Evolutionary conservation across 768 basidiomycete genomes (phyloP).

Genomic region (Leccinum broughii): DNA sequence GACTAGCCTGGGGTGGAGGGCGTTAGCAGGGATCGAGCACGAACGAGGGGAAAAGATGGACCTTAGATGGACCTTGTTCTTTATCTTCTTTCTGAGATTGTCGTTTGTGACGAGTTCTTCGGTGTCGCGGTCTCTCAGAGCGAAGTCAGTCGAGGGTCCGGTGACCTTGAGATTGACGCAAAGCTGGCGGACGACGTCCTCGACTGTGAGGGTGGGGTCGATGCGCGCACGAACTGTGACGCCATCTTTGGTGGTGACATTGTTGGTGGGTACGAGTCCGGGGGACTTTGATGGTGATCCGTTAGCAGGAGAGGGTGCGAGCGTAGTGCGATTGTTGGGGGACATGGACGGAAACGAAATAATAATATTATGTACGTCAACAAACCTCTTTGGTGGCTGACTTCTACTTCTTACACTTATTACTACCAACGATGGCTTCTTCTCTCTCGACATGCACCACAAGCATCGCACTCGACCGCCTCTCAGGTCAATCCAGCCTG

Average conservation of each 20-base stretch:
- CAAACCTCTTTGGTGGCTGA: too few species aligned
- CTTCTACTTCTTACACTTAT: too few species aligned
- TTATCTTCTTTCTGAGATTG: conserved; percentile 81
- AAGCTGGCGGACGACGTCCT: conserved; percentile 82
- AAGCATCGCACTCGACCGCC: conserved; percentile 11
- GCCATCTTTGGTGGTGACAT: conserved; percentile 75
- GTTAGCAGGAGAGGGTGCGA: conserved; percentile 29
- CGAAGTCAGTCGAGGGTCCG: conserved; percentile 70
- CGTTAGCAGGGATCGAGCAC: neutral
- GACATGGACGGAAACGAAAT: conserved; percentile 11
- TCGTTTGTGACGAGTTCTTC: conserved; percentile 87
- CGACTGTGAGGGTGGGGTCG: conserved; percentile 79
- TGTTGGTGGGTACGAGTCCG: conserved; percentile 76
- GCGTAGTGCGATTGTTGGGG: conserved; percentile 29
- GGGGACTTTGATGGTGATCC: conserved; percentile 43
- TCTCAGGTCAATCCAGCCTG: conserved; percentile 18
- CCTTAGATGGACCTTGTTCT: conserved; percentile 76
- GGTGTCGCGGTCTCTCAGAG: conserved; percentile 72
- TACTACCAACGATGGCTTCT: neutral
- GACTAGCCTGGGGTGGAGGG: conserved; percentile 56
- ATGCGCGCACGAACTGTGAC: conserved; percentile 79
- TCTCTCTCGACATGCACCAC: neutral
- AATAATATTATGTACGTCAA: too few species aligned
- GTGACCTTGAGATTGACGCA: conserved; percentile 79
- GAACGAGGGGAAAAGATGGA: conserved; percentile 35